These are phyloP conservation scores for Termitomyces sp. DNA, from an alignment of 1,284 basidiomycete species.

Conservation along the genomic window DNA sequence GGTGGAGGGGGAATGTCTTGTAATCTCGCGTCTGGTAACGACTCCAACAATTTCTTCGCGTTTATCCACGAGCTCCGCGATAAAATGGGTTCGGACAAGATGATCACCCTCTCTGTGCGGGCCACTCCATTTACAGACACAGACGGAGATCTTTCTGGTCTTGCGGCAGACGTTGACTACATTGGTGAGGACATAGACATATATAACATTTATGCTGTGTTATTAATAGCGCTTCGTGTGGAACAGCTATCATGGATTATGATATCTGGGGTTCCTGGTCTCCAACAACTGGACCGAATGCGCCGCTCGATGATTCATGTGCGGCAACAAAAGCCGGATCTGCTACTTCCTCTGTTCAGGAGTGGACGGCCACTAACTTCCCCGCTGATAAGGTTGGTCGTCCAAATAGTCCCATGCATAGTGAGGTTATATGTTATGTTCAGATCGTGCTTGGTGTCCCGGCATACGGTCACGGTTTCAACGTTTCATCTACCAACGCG, in stretches of 20 bases:
- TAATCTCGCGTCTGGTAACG: constrained; percentile 55
- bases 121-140: constrained; percentile 64
- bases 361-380: constrained; percentile 69
- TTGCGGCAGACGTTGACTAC: constrained; percentile 70
- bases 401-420: neutral
- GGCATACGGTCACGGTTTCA: constrained; percentile 68
- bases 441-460: constrained; percentile 82
- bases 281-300: constrained; percentile 45
- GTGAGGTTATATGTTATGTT: neutral
- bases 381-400: constrained; percentile 29
- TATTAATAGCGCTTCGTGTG: neutral
- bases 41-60: constrained; percentile 65
- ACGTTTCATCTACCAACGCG: constrained; percentile 27
- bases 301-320: constrained; percentile 80
- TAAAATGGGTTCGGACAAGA: constrained; percentile 50
- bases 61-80: constrained; percentile 71
- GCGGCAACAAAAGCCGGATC: constrained; percentile 66
- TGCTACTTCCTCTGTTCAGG: constrained; percentile 62
- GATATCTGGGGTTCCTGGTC: constrained; percentile 66
- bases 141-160: constrained; percentile 67
- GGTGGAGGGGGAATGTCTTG: constrained; percentile 59
- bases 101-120: constrained; percentile 71
- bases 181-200: constrained; percentile 32
- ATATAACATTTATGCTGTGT: neutral
- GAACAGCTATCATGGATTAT: constrained; percentile 73